Conservation (phyloP, 169 alveolate species). For the Eimeria maxima region DNA sequence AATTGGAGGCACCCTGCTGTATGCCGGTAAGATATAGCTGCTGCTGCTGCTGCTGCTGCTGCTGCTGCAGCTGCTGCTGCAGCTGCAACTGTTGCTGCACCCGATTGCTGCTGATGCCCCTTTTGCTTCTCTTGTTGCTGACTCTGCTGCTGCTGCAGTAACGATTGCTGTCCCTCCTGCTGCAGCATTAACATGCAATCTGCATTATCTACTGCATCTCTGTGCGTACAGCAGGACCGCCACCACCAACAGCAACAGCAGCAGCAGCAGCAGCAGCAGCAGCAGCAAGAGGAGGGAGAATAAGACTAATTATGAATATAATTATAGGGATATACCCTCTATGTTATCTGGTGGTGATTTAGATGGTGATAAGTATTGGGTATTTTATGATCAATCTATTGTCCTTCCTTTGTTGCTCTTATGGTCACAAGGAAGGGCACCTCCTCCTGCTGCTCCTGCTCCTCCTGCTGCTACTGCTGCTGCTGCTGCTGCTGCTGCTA, state of each 20-base stretch:
- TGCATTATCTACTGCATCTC: too few species aligned
- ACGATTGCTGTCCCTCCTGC: too few species aligned
- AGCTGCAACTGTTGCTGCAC: not conserved
- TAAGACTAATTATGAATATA: too few species aligned
- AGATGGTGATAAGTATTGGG: constrained; percentile 92
- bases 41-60: not conserved
- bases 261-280: not conserved
- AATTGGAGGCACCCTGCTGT: constrained; percentile 1
- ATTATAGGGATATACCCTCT: constrained; percentile 87
- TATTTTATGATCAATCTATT: constrained; percentile 87
- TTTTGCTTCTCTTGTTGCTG: not conserved
- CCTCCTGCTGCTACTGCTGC: constrained; percentile 54
- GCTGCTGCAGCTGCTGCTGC: not conserved
- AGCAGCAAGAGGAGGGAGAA: not conserved
- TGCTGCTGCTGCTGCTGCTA: too few species aligned
- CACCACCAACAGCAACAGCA: not conserved
- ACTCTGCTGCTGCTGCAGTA: too few species aligned
- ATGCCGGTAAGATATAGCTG: not conserved
- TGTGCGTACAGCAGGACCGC: too few species aligned
- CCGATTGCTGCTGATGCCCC: not conserved
- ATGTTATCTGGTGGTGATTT: constrained; percentile 91
- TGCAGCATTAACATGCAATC: too few species aligned
- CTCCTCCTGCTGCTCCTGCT: constrained; percentile 58
- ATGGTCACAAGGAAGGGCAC: constrained; percentile 29
- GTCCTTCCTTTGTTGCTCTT: not conserved